phyloP scores from a whole-genome alignment of 306 rosid genomes.

The Medicago arabica region DNA sequence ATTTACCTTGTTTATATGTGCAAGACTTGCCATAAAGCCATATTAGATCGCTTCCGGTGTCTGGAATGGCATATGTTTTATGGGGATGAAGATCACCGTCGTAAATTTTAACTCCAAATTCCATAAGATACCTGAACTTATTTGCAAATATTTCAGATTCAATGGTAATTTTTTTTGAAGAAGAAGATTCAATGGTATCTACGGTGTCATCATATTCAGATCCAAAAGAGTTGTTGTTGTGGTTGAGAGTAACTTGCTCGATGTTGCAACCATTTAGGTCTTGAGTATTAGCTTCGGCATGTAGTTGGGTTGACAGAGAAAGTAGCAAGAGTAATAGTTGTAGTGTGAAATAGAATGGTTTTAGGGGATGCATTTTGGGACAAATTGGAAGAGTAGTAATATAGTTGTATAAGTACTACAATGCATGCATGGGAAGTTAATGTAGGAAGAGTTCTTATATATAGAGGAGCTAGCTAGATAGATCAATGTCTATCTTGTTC shows the following conservation, averaged over 20 bases:
- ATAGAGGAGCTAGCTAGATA: background rate
- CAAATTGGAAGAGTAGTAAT: background rate
- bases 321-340: background rate
- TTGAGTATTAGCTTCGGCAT: background rate
- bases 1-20: background rate
- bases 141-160: background rate
- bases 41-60: slow-evolving; percentile 8
- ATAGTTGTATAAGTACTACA: background rate
- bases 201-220: background rate
- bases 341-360: background rate
- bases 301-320: background rate
- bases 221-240: background rate
- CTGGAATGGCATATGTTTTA: background rate
- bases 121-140: background rate
- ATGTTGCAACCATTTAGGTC: background rate
- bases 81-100: too few relatives aligned
- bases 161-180: too few relatives aligned
- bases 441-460: background rate
- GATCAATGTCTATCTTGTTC: background rate
- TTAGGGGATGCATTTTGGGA: background rate
- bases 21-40: background rate
- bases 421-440: background rate
- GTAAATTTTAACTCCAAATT: background rate
- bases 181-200: too few relatives aligned
- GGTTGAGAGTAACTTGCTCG: background rate